Base-by-base conservation (phyloP, 1,284 basidiomycete species). In the Trichosporon sp. region DNA sequence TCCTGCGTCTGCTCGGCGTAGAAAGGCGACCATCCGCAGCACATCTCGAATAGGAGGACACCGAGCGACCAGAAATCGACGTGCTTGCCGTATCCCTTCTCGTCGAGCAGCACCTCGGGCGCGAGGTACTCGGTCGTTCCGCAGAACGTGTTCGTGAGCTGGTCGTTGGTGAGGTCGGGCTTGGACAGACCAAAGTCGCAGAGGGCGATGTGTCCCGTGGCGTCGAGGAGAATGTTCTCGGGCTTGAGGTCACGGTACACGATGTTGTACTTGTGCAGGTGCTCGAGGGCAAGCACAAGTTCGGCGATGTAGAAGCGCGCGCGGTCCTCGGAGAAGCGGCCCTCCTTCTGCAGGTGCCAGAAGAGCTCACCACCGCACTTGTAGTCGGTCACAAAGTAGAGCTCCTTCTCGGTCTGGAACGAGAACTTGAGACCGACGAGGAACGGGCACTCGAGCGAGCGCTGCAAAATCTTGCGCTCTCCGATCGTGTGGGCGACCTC, bases 401-500 rank as follows among this genome's bases (percentile, higher is more conserved):
- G 86, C 80, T 99, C 95, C 64, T 90, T 87, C 75, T 97, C 94
- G 3, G 95, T 97, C 84, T 99, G 97, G 87, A 99, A 99, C 75
- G 90, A 92, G 78, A 99, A 99, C 84, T 99, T 99, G 80, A 99
- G 87, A 15, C 97, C 97, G 70, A 99, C 94, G 47, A 99, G 88
- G 88, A 99, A 99, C 0, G 97, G 97, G 34, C 91, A 95, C 75
- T 97, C 93, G 63, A 96, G 85, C 34, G 92, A 95, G 68, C 93
- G 89, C 82, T 99, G 95, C 25, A 99, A 88, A 78, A 99, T 99
- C 86, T 98, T 98, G 83, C 97, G 91, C 84, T 99, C 97, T 78
- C 97, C 97, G 74, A 99, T 98, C 15, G 96, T 99, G 83, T 99
- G 97, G 6, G 95, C 95, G 51, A 99, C 95, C 83, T 99, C 97